These are phyloP conservation scores for Diutina scorzettiae DNA, from an alignment of 1,139 yeast species.

Conservation along the genomic window DNA sequence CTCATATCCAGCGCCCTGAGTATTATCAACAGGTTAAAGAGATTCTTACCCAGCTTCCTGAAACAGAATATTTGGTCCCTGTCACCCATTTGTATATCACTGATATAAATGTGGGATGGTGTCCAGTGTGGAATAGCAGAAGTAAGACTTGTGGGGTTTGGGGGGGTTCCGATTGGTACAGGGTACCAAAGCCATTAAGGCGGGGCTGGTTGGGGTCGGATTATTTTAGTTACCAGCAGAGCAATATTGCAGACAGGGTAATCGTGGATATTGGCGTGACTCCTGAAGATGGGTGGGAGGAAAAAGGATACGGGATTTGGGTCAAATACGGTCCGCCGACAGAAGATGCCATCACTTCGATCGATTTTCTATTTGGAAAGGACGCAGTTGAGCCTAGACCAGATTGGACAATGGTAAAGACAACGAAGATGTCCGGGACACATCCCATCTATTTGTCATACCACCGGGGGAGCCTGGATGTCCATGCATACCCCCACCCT, in stretches of 20 bases:
- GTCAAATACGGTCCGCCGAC: slow-evolving; percentile 25
- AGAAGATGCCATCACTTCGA: slow-evolving; percentile 21
- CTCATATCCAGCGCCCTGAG: background rate
- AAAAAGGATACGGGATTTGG: slow-evolving; percentile 36
- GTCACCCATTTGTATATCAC: background rate
- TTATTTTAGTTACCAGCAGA: slow-evolving; percentile 1
- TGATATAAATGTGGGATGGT: background rate
- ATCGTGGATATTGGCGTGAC: background rate
- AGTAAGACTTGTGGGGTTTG: background rate
- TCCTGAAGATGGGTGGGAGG: slow-evolving; percentile 21
- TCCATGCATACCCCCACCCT: background rate
- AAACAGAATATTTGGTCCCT: background rate
- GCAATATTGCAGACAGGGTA: background rate
- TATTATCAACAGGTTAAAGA: background rate
- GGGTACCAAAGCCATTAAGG: background rate
- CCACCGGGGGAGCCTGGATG: background rate
- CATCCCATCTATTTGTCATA: background rate
- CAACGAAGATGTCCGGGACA: background rate
- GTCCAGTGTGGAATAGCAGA: background rate
- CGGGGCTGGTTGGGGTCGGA: background rate
- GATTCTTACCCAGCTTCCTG: background rate
- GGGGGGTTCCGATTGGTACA: background rate
- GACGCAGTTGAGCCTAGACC: slow-evolving; percentile 72
- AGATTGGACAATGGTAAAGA: slow-evolving; percentile 42
- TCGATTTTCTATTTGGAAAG: slow-evolving; percentile 60